Conservation (phyloP, 2,329 filamentous ascomycete genomes). For the Colletotrichum eremochloae region DNA sequence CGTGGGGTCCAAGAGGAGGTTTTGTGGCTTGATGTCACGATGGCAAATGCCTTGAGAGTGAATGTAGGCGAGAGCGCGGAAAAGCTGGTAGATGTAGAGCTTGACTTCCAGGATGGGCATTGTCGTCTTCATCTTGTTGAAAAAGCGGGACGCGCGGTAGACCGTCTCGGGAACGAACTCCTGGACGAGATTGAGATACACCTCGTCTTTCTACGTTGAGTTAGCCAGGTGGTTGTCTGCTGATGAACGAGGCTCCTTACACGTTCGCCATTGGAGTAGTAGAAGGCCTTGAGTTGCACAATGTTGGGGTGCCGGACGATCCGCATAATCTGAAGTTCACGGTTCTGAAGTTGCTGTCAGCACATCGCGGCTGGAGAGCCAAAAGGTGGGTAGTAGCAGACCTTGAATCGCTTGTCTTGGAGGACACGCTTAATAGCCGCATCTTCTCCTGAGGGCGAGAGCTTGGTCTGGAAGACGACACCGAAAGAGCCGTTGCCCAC, state of each 20-base stretch:
- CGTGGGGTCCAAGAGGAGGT: conserved; percentile 90
- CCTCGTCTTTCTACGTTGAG: conserved; percentile 85
- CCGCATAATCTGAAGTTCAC: conserved; percentile 99
- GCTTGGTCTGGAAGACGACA: conserved; percentile 98
- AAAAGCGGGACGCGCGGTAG: conserved; percentile 97
- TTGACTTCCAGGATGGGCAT: conserved; percentile 99
- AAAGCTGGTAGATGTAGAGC: conserved; percentile 99
- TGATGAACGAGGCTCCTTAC: conserved; percentile 64
- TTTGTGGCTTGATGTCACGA: conserved; percentile 99
- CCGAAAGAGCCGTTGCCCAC: conserved; percentile 99
- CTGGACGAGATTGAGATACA: conserved; percentile 97
- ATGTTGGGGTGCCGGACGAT: conserved; percentile 99
- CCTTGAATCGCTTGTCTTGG: conserved; percentile 99
- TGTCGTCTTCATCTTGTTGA: conserved; percentile 99
- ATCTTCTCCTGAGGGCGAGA: conserved; percentile 97
- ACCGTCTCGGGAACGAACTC: conserved; percentile 99
- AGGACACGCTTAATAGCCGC: conserved; percentile 99
- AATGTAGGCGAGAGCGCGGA: conserved; percentile 97
- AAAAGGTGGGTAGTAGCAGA: conserved; percentile 53
- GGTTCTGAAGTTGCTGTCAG: conserved; percentile 74
- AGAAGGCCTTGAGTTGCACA: conserved; percentile 98
- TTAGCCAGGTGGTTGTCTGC: conserved; percentile 4
- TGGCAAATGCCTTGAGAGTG: conserved; percentile 99
- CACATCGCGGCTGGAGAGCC: conserved; percentile 7
- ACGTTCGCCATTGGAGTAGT: conserved; percentile 98